A percentile compares a stretch with the other conserved stretches of the same genome.
phyloP scores from a whole-genome alignment of 2,329 filamentous ascomycete species.

The Cordyceps sp. region DNA sequence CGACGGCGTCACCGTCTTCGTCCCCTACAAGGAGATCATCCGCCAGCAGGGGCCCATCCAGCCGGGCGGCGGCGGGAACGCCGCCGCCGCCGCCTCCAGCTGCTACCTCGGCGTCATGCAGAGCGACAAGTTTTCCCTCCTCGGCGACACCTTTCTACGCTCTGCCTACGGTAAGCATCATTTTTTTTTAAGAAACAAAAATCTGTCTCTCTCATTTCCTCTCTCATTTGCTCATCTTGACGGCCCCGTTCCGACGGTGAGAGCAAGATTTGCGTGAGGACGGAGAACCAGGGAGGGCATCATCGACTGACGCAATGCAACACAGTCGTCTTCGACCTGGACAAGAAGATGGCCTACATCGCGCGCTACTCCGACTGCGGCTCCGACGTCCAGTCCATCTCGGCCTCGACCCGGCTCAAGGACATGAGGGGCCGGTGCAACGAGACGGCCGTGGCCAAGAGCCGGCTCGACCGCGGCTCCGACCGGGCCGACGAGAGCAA shows the following conservation, averaged over 20 bases:
- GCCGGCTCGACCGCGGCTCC: neutral
- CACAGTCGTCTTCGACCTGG: slow-evolving; percentile 33
- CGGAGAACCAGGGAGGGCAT: too few relatives aligned
- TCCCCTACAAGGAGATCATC: slow-evolving; percentile 33
- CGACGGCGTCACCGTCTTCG: slow-evolving; percentile 26
- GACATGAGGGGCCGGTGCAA: slow-evolving; percentile 6
- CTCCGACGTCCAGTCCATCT: slow-evolving; percentile 7
- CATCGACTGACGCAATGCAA: neutral
- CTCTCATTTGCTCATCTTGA: neutral
- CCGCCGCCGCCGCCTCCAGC: neutral
- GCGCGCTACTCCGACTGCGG: slow-evolving; percentile 35
- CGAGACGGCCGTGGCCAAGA: neutral
- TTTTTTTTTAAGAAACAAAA: neutral
- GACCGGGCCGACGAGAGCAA: neutral
- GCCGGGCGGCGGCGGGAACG: too few relatives aligned
- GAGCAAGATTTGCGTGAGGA: too few relatives aligned
- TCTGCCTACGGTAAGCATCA: slow-evolving; percentile 28
- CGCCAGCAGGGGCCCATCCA: slow-evolving; percentile 8
- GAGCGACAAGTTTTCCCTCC: slow-evolving; percentile 27
- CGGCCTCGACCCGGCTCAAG: slow-evolving; percentile 3
- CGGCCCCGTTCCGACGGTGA: too few relatives aligned
- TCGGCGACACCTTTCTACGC: slow-evolving; percentile 36
- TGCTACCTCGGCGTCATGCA: slow-evolving; percentile 34
- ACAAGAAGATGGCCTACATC: slow-evolving; percentile 28
- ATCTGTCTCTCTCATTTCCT: neutral